Percentiles rank a stretch among this genome's conserved stretches.
Evolutionary conservation across 2,329 filamentous ascomycete species (phyloP).

Genomic region (Cladosporium phlei): DNA sequence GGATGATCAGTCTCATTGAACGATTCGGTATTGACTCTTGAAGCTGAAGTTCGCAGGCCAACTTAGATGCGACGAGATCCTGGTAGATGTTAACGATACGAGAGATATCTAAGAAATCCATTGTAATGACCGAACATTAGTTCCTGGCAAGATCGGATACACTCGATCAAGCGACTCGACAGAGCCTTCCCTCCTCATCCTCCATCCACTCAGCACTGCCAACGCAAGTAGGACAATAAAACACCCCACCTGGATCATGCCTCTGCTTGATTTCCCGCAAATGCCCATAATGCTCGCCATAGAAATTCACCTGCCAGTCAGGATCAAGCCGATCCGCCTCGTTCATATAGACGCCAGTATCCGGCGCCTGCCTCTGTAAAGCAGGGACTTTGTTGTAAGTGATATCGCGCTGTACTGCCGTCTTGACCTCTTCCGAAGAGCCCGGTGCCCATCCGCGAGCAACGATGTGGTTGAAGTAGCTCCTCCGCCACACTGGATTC

Average conservation of each 20-base stretch:
- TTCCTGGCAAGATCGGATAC: too few species aligned
- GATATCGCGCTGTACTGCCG: constrained; percentile 28
- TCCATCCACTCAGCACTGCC: constrained; percentile 18
- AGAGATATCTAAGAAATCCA: too few species aligned
- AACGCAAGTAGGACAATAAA: constrained; percentile 21
- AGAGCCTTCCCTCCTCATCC: constrained; percentile 13
- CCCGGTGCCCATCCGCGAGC: constrained; percentile 23
- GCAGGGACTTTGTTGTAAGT: constrained; percentile 30
- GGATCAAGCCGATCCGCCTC: constrained; percentile 26
- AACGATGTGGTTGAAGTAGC: constrained; percentile 33
- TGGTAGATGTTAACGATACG: too few species aligned
- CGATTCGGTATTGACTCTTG: too few species aligned
- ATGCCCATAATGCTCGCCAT: constrained; percentile 17
- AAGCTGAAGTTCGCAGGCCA: too few species aligned
- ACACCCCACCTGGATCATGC: constrained; percentile 16
- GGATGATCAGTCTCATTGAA: too few species aligned
- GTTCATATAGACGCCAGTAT: constrained; percentile 36
- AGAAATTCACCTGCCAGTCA: constrained; percentile 17
- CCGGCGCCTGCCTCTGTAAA: constrained; percentile 30
- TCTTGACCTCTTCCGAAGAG: constrained; percentile 15
- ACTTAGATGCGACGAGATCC: too few species aligned
- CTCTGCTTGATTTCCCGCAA: constrained; percentile 16
- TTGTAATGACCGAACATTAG: too few species aligned
- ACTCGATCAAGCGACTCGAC: constrained; percentile 2
- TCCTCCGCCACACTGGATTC: constrained; percentile 49